phyloP scores from a whole-genome alignment of 2,329 filamentous ascomycete species.

The Epichloe sylvatica region DNA sequence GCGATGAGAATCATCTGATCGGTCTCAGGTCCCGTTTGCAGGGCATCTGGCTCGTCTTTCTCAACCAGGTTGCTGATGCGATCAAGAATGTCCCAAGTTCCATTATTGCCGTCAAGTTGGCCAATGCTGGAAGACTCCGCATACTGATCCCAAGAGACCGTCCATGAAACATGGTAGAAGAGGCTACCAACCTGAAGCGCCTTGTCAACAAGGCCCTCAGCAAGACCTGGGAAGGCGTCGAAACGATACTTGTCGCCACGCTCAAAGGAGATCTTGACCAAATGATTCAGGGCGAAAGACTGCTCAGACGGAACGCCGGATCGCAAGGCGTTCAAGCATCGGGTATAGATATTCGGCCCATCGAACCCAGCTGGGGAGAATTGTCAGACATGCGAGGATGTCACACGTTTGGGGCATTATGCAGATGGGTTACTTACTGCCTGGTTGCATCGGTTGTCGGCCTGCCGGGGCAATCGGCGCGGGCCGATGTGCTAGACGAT shows the following conservation, averaged over 20 bases:
- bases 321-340: slow-evolving; percentile 70
- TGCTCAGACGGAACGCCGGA: slow-evolving; percentile 71
- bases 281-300: slow-evolving; percentile 81
- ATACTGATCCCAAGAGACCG: slow-evolving; percentile 50
- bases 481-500: slow-evolving; percentile 29
- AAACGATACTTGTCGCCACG: slow-evolving; percentile 93
- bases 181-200: slow-evolving; percentile 63
- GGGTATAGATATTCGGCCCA: slow-evolving; percentile 81
- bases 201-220: slow-evolving; percentile 78
- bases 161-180: slow-evolving; percentile 74
- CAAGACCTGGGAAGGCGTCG: slow-evolving; percentile 76
- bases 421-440: slow-evolving; percentile 35
- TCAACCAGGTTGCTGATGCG: slow-evolving; percentile 51
- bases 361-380: slow-evolving; percentile 40
- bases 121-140: slow-evolving; percentile 40
- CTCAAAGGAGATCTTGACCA: slow-evolving; percentile 92
- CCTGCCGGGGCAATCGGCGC: slow-evolving; percentile 14
- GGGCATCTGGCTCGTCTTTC: slow-evolving; percentile 48
- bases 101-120: slow-evolving; percentile 29
- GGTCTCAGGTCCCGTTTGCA: slow-evolving; percentile 58
- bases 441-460: slow-evolving; percentile 41
- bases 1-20: slow-evolving; percentile 64
- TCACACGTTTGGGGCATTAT: no score
- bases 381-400: slow-evolving; percentile 5
- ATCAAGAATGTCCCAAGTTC: slow-evolving; percentile 44